Evolutionary conservation across 768 basidiomycete species (phyloP).

Genomic region (Russula abietina): DNA sequence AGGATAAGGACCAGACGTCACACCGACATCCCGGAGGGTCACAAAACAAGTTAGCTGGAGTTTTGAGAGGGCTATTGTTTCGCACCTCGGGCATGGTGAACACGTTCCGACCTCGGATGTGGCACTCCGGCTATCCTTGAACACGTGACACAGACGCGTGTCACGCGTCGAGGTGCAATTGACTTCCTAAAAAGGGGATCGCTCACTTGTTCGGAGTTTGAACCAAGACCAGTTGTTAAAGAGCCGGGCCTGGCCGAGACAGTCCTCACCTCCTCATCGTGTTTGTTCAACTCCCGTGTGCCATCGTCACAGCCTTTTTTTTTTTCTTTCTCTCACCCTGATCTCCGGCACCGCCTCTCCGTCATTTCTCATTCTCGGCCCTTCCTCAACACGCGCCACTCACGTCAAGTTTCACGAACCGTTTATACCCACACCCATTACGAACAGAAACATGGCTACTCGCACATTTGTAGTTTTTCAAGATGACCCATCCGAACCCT

Average conservation of each 20-base stretch:
- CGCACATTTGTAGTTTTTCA: slow-evolving; percentile 62
- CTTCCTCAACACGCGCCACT: slow-evolving; percentile 14
- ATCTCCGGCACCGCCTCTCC: slow-evolving; percentile 19
- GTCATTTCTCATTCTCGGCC: slow-evolving; percentile 2
- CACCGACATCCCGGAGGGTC: background rate
- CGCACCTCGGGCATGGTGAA: background rate
- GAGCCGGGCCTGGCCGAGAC: slow-evolving; percentile 4
- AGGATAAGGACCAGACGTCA: slow-evolving; percentile 1
- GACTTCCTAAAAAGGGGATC: slow-evolving; percentile 17
- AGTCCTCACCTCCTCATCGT: slow-evolving; percentile 20
- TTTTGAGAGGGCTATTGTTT: no score
- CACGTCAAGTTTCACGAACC: slow-evolving; percentile 21
- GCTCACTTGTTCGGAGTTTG: slow-evolving; percentile 22
- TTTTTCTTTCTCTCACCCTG: slow-evolving; percentile 5
- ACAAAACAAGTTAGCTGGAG: background rate
- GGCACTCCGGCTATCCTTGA: background rate
- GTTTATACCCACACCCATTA: slow-evolving; percentile 14
- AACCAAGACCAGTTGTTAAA: slow-evolving; percentile 19
- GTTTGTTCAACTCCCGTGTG: slow-evolving; percentile 19
- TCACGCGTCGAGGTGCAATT: slow-evolving; percentile 20
- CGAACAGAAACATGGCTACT: slow-evolving; percentile 41
- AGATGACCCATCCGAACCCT: slow-evolving; percentile 42
- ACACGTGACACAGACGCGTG: slow-evolving; percentile 25
- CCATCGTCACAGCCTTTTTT: slow-evolving; percentile 10
- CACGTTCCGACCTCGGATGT: background rate